Base-by-base conservation (phyloP, 768 basidiomycete species). In the Favolaschia claudopus region DNA sequence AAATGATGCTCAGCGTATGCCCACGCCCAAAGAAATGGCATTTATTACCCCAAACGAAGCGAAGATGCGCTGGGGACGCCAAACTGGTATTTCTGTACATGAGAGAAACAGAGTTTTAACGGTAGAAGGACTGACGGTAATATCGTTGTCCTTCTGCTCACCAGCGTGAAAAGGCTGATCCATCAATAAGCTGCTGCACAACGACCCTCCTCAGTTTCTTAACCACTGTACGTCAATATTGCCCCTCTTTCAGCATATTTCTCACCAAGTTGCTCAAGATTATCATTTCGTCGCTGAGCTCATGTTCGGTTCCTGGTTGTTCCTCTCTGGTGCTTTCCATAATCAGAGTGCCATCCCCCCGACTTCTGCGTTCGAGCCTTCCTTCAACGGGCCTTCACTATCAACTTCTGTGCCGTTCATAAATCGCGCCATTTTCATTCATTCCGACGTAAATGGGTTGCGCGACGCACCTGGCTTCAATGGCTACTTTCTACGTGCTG, bases 281-380 rank as follows among this genome's bases (percentile, higher is more conserved):
- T 88, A 86, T 68, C 87, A 88, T 69, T 87, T 86, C 62, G 82
- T 81, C 45, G 87, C 86, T 0, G 87, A 88, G 66, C 77, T 85
- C 37, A 64, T 87, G 19, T 67, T 86, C 28, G 86, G 87, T 28
- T 66, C 79, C 20, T 87, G 85, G 85, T 76, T 84, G 9, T 74
- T 84, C 45, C 83, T 81, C 76, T 69, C 68, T 36, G 81, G 79
- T 33, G 74, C 80, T 22, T 63, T 66, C 34, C 22, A 25, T 39
- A 42, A 69, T 64, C 57, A 64, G 66, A 36, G 56, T 44, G n/a
- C 58, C 59, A 27, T 52, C 22, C 58, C 36, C 13, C 17, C 47
- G 22, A 22, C 6, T 24, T n/a, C 39, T 5, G 15, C 22, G 19
- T 15, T 48, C 13, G 53, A 55, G 7, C 36, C 57, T 39, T 64